These are phyloP conservation scores for Suhomyces faveliae DNA, from an alignment of 805 yeast genomes.

Conservation along the genomic window DNA sequence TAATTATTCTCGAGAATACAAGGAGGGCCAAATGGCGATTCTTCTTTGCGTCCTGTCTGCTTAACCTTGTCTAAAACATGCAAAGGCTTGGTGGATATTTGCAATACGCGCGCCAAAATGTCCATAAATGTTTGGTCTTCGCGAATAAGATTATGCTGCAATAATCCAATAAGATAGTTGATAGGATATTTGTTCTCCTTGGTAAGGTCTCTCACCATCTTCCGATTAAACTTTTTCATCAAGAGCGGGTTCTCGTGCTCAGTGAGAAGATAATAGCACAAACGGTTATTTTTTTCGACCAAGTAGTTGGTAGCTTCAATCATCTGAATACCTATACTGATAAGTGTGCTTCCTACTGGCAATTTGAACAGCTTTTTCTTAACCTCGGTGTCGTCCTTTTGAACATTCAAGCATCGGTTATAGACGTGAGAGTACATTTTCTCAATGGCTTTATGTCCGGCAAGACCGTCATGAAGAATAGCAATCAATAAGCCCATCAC, in stretches of 20 bases:
- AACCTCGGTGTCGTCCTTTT: constrained; percentile 9
- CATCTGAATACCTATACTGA: constrained; percentile 71
- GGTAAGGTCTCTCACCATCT: constrained; percentile 18
- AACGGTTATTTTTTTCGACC: constrained; percentile 62
- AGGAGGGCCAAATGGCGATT: constrained; percentile 49
- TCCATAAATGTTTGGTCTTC: constrained; percentile 79
- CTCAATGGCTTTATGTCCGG: constrained; percentile 59
- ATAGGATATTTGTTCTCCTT: constrained; percentile 65
- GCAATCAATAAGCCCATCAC: constrained; percentile 65
- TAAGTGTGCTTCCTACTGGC: constrained; percentile 66
- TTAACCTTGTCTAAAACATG: constrained; percentile 45
- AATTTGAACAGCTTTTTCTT: constrained; percentile 22
- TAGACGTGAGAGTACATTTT: constrained; percentile 58
- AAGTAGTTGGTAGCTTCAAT: constrained; percentile 72
- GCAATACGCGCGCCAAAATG: constrained; percentile 68
- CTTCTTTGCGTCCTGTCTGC: constrained; percentile 9
- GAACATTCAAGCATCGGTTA: constrained; percentile 38
- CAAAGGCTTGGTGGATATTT: constrained; percentile 74
- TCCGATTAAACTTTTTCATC: constrained; percentile 31
- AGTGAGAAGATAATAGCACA: constrained; percentile 71
- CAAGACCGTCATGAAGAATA: constrained; percentile 73
- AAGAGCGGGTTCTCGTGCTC: constrained; percentile 61
- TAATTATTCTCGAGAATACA: constrained; percentile 61
- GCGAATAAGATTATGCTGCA: constrained; percentile 62
- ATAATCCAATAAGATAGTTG: constrained; percentile 59